Base-by-base conservation (phyloP, 208 protist species). In the Histomonas meleagridis region DNA sequence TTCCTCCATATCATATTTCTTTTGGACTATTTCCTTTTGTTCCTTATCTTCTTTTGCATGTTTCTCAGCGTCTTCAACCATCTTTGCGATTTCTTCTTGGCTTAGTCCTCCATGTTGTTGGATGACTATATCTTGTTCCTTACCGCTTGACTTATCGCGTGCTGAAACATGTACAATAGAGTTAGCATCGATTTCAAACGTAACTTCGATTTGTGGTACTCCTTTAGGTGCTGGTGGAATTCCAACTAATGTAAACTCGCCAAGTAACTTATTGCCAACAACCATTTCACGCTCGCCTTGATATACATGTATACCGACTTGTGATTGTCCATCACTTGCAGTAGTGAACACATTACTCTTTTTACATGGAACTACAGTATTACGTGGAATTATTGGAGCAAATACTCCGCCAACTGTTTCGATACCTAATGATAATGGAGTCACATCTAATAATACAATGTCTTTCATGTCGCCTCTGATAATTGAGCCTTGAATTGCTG, bases 331-430 rank as follows among this genome's bases (percentile, higher is more conserved):
- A 93, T 98, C 97, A 0, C 72, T 92, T 10, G 95, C 94, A 28
- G 97, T 98, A 0, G 95, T 96, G 94, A 97, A 98, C 0, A 95
- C 93, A 72, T 99, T 96, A 90, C 94, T 96, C 94, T 97, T 97
- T 94, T 98, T 98, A 51, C 95, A 97, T 60, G 98, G 98, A 92
- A 99, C 98, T 38, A 96, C 97, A 16, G 98, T 99, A 95, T 99
- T 99, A 93, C 97, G 97, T 46, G 95, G 93, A 92, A 99, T 99
- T 28, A 99, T 95, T n/a, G 93, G 93, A 38, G 97, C 98, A 93
- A 99, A 98, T n/a, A 99, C 95, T 95, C 96, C 96, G 90, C 98
- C 98, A 0, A 97, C 94, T 32, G 97, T 98, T 92, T 98, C 97
- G 79, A 98, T 99, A 90, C 97, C 98, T 28, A 99, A 97, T 23